Percentiles rank a stretch among this genome's conserved stretches.
Evolutionary conservation across 257 asterid species (phyloP).

Genomic region (Lithospermum erythrorhizon): DNA sequence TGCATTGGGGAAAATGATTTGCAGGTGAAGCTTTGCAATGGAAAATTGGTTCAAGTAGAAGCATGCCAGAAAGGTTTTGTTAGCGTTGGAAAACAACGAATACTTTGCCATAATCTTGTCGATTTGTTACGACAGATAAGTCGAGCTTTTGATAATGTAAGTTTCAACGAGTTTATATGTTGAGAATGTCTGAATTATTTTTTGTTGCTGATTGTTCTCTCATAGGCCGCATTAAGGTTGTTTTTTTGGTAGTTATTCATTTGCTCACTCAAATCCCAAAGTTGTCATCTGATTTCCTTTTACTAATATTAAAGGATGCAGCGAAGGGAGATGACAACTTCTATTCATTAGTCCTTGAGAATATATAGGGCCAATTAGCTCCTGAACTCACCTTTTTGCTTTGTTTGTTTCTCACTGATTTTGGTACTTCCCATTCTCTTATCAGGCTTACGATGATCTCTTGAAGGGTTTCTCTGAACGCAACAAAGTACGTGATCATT

Average conservation of each 20-base stretch:
- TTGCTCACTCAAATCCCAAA: no score
- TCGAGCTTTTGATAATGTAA: constrained; percentile 85
- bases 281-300: no score
- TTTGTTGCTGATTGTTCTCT: no score
- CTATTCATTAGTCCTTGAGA: no score
- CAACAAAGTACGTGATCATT: constrained; percentile 54
- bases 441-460: constrained; percentile 87
- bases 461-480: constrained; percentile 89
- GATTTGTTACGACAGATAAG: constrained; percentile 87
- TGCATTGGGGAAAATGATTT: constrained; percentile 14
- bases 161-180: constrained; percentile 1
- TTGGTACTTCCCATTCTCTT: constrained; percentile 5
- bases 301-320: no score
- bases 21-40: constrained; percentile 85
- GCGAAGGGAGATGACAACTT: no score
- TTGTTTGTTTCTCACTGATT: background rate
- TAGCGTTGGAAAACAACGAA: constrained; percentile 64
- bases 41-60: constrained; percentile 60
- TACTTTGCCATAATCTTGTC: constrained; percentile 82
- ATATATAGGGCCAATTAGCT: no score
- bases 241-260: no score
- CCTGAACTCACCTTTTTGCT: no score
- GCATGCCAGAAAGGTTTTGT: constrained; percentile 76
- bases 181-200: no score
- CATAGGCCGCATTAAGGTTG: no score